Evolutionary conservation across 2,329 filamentous ascomycete genomes (phyloP).

Genomic region (Ceratocystis variospora): DNA sequence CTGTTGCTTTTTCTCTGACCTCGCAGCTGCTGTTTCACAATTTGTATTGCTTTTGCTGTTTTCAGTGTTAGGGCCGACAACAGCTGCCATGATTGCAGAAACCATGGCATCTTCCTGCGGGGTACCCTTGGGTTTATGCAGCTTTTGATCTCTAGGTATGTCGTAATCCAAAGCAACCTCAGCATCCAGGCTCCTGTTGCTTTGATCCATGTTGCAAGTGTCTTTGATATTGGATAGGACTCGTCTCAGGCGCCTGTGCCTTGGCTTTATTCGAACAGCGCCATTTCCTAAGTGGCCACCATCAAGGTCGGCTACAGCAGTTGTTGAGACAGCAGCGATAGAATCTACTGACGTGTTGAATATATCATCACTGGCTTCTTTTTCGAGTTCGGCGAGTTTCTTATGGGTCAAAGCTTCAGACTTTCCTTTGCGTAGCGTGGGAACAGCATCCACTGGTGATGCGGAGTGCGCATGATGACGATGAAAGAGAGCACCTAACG

Average conservation of each 20-base stretch:
- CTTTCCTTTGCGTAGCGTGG: slow-evolving; percentile 1
- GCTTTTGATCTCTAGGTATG: background rate
- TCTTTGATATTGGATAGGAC: slow-evolving; percentile 15
- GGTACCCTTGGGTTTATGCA: background rate
- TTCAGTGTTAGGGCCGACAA: background rate
- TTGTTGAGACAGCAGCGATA: slow-evolving; percentile 7
- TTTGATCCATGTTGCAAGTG: background rate
- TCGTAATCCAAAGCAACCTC: background rate
- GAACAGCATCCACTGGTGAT: background rate
- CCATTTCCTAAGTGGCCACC: background rate
- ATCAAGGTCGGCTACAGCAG: slow-evolving; percentile 6
- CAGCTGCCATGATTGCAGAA: background rate
- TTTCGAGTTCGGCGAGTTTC: background rate
- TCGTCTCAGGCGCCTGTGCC: slow-evolving; percentile 11
- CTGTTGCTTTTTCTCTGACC: background rate
- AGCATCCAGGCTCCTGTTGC: background rate
- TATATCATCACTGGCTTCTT: background rate
- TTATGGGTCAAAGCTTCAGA: background rate
- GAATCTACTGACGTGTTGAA: slow-evolving; percentile 10
- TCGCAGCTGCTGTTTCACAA: background rate
- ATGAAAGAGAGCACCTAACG: slow-evolving; percentile 16
- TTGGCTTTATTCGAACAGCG: background rate
- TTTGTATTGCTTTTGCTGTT: background rate
- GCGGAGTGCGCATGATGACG: slow-evolving; percentile 9
- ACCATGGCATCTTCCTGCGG: background rate